A percentile compares a stretch with the other conserved stretches of the same genome.
Conservation (phyloP, 2,329 filamentous ascomycete species). For the Hymenoscyphus fructigenus region DNA sequence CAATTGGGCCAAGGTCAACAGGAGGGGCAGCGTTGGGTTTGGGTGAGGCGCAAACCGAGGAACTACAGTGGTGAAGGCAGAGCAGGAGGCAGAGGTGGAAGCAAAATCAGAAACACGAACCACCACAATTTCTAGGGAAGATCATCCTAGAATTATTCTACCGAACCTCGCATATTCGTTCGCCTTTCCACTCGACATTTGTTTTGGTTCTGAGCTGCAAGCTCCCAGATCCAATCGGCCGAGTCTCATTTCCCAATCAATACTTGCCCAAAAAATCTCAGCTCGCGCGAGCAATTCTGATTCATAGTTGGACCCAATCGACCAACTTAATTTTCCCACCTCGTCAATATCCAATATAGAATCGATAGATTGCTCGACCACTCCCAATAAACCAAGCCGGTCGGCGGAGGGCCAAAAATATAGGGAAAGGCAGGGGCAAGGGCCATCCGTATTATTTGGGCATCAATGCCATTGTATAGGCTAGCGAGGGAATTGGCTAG, state of each 20-base stretch:
- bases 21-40: background rate
- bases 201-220: background rate
- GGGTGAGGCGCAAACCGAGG: background rate
- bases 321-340: background rate
- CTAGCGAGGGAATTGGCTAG: conserved; percentile 22
- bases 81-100: background rate
- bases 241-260: conserved; percentile 11
- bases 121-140: background rate
- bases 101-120: background rate
- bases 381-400: background rate
- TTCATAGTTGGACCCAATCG: background rate
- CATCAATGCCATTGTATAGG: conserved; percentile 32
- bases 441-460: conserved; percentile 25
- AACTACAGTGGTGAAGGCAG: background rate
- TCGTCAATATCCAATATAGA: conserved; percentile 8
- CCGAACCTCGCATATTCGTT: background rate
- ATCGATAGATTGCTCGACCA: conserved; percentile 4
- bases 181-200: background rate
- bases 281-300: background rate
- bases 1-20: conserved; percentile 9
- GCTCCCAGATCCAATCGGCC: conserved; percentile 18
- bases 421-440: conserved; percentile 13
- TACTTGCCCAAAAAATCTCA: background rate
- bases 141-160: background rate
- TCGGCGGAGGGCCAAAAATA: conserved; percentile 3